Conservation (phyloP, 768 basidiomycete species). For the Astraeus odoratus region DNA sequence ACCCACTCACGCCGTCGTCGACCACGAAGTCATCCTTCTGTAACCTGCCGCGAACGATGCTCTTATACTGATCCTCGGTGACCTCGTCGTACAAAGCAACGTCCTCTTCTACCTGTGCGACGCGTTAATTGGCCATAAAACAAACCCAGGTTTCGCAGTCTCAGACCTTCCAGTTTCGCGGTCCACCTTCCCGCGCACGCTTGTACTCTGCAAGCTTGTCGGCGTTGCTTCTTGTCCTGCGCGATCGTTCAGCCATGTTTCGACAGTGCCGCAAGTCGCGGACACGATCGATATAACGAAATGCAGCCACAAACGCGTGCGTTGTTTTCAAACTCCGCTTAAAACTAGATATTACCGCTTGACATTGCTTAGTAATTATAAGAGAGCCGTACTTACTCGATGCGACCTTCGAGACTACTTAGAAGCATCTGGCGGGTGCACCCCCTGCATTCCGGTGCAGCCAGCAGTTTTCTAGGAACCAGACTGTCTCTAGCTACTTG, state of each 20-base stretch:
- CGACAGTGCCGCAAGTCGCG: constrained; percentile 1
- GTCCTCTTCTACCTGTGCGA: constrained; percentile 46
- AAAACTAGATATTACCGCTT: neutral
- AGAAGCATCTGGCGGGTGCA: constrained; percentile 39
- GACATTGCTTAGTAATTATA: no score
- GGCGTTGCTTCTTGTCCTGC: constrained; percentile 14
- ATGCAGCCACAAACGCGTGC: constrained; percentile 27
- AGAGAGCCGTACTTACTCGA: no score
- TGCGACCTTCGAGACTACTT: constrained; percentile 43
- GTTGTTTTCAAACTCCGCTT: constrained; percentile 17
- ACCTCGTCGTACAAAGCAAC: constrained; percentile 82
- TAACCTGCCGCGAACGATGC: constrained; percentile 76
- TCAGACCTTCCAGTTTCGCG: constrained; percentile 51
- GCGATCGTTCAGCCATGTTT: constrained; percentile 22
- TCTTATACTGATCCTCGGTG: constrained; percentile 80
- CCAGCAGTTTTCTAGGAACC: no score
- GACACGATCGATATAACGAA: no score
- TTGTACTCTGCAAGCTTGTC: constrained; percentile 56
- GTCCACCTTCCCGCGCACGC: constrained; percentile 52
- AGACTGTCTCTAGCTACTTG: constrained; percentile 29
- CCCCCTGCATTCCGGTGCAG: constrained; percentile 34
- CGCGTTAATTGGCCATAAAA: constrained; percentile 16
- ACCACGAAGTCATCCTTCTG: constrained; percentile 91
- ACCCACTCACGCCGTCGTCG: constrained; percentile 87
- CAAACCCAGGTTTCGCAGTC: constrained; percentile 5